These are phyloP conservation scores for Chaetomium strumarium DNA, from an alignment of 2,329 filamentous ascomycete genomes.

Conservation along the genomic window DNA sequence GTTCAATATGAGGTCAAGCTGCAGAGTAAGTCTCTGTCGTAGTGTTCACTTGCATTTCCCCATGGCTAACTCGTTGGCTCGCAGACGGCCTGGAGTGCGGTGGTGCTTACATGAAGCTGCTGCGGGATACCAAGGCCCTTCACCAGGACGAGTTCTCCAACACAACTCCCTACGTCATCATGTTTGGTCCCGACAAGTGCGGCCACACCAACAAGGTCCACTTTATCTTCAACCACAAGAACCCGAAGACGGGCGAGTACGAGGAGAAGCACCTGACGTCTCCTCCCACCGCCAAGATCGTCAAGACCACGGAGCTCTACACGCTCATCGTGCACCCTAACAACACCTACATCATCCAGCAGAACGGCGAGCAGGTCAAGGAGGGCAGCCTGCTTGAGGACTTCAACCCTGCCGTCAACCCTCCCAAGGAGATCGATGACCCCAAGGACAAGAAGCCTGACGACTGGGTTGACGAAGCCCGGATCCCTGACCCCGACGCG, in stretches of 20 bases:
- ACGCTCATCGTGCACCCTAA: slow-evolving; percentile 94
- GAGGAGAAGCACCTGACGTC: slow-evolving; percentile 97
- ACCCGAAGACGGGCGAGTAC: slow-evolving; percentile 98
- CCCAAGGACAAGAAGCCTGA: slow-evolving; percentile 88
- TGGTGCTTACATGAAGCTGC: slow-evolving; percentile 98
- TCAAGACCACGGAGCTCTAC: slow-evolving; percentile 92
- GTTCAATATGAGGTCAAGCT: slow-evolving; percentile 99
- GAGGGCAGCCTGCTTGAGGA: slow-evolving; percentile 89
- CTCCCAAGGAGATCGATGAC: slow-evolving; percentile 89
- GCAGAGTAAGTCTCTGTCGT: slow-evolving; percentile 63
- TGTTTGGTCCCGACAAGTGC: slow-evolving; percentile 99
- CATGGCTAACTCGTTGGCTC: slow-evolving; percentile 5
- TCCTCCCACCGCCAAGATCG: slow-evolving; percentile 78
- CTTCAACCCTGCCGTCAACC: slow-evolving; percentile 91
- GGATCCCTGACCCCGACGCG: slow-evolving; percentile 86
- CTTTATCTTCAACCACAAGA: slow-evolving; percentile 99
- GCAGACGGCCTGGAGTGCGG: slow-evolving; percentile 91
- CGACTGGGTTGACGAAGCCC: slow-evolving; percentile 90
- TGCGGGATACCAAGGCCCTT: slow-evolving; percentile 94
- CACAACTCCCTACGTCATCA: slow-evolving; percentile 95
- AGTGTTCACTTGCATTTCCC: background rate
- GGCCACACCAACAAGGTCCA: slow-evolving; percentile 96
- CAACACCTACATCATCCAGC: slow-evolving; percentile 88
- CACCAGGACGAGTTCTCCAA: slow-evolving; percentile 98
- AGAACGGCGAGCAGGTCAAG: slow-evolving; percentile 85